Percentiles rank a stretch among this genome's conserved stretches.
Conservation (phyloP, 305 asterid species). For the Solanum chacoense region DNA sequence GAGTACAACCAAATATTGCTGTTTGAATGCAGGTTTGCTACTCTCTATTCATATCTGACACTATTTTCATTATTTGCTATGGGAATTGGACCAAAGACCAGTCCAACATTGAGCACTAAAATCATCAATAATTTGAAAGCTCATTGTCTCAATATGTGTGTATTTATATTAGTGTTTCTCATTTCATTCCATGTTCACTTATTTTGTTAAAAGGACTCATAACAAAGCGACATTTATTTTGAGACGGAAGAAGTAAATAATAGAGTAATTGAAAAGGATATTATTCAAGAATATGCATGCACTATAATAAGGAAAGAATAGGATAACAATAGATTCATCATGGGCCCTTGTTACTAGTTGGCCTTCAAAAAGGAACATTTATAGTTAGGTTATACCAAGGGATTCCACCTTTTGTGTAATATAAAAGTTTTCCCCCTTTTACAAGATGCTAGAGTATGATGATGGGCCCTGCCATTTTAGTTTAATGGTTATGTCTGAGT, state of each 20-base stretch:
- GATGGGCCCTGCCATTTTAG: background rate
- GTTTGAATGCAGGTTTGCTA: constrained; percentile 20
- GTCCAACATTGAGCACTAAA: constrained; percentile 41
- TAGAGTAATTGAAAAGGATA: background rate
- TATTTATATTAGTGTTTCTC: background rate
- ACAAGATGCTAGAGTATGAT: background rate
- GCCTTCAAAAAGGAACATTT: background rate
- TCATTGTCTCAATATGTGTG: background rate
- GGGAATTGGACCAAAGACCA: constrained; percentile 79
- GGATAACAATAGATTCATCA: background rate
- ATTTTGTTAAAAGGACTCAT: background rate
- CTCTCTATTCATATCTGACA: constrained; percentile 39
- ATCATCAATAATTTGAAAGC: constrained; percentile 12
- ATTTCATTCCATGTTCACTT: background rate
- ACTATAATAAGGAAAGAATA: background rate
- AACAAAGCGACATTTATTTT: background rate
- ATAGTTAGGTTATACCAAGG: background rate
- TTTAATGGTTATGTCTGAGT: background rate
- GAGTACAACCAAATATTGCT: constrained; percentile 3
- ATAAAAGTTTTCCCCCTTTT: background rate
- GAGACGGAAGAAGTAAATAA: background rate
- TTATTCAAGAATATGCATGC: background rate
- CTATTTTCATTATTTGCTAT: constrained; percentile 32
- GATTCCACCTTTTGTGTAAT: background rate
- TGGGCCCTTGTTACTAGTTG: background rate